Base-by-base conservation (phyloP, 1,284 basidiomycete genomes). In the Mixia osmundae region DNA sequence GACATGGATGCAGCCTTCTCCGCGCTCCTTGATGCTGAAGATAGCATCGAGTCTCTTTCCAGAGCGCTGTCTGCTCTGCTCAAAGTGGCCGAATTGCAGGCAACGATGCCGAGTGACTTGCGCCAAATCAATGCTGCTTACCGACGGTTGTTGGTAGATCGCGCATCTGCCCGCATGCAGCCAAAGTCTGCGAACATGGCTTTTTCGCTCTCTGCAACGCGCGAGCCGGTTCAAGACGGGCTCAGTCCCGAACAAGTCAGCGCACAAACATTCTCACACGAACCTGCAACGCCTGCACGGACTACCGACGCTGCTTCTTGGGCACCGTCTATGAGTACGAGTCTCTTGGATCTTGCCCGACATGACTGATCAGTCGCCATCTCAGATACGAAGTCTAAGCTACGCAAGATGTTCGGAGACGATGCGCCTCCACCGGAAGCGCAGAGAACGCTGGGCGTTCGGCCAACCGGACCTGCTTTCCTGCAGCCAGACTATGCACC, bases 401-500 rank as follows among this genome's bases (percentile, higher is more conserved):
- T 79, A 26, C 64, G 67, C 46, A 70, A 73, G 53, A 56, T 87
- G 36, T 64, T 91, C 4, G 82, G 83, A 3, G 67, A 70, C 18
- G 78, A 80, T 30, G 41, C 38, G 14, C 41, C 41, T 5, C 38
- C 38, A 10, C 25, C 32, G n/a, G 18, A 22, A 14, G 26, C 25
- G 7, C 26, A 19, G n/a, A 22, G 19, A 12, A 6, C n/a, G 5
- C 10, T 4, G 24, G 5, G 7, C n/a, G 24, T 27, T n/a, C 38
- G 32, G 19, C 45, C 46, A 24, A 27, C 38, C 1, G 12, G 18
- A 5, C 46, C 43, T 5, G 21, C 37, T 4, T 57, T 50, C 58
- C 63, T 95, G 37, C 70, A 69, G 15, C 68, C 76, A 3, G 76
- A 76, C 47, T 83, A 79, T 54, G 68, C 66, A 37, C 67, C 72